phyloP scores from a whole-genome alignment of 805 yeast genomes.

The Diddensiella caesifluorescens region DNA sequence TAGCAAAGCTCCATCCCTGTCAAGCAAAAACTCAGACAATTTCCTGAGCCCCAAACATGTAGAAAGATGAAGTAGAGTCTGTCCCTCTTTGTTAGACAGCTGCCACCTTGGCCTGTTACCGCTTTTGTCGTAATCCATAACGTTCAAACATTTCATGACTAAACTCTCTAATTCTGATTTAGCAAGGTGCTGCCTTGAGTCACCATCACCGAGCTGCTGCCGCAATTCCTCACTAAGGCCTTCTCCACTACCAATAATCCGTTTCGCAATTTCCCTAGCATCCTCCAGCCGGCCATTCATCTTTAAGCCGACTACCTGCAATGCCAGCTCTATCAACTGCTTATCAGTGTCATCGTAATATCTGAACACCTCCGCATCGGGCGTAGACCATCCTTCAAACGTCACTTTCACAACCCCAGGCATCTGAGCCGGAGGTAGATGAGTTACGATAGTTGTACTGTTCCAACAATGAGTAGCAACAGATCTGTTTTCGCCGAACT shows the following conservation, averaged over 20 bases:
- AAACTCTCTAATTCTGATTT: conserved; percentile 22
- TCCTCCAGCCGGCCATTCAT: conserved; percentile 96
- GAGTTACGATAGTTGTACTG: conserved; percentile 86
- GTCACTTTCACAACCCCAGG: conserved; percentile 91
- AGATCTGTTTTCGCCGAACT: conserved; percentile 60
- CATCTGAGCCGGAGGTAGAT: conserved; percentile 81
- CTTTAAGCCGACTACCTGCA: conserved; percentile 93
- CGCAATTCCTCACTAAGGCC: conserved; percentile 9
- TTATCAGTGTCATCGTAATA: conserved; percentile 94
- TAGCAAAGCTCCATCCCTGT: conserved; percentile 44
- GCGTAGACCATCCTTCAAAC: conserved; percentile 51
- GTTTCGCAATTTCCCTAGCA: conserved; percentile 86
- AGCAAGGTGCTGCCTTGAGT: conserved; percentile 10
- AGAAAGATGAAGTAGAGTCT: conserved; percentile 83
- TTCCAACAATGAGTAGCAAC: conserved; percentile 92
- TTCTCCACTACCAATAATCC: conserved; percentile 62
- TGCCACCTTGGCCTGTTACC: conserved; percentile 63
- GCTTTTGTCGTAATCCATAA: conserved; percentile 12
- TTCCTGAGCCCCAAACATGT: conserved; percentile 64
- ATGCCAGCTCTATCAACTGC: conserved; percentile 88
- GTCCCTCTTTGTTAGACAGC: conserved; percentile 75
- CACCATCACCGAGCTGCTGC: conserved; percentile 10
- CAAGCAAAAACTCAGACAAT: conserved; percentile 58
- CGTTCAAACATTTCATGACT: conserved; percentile 25
- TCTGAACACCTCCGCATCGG: conserved; percentile 53